Evolutionary conservation across 306 rosid genomes (phyloP).

Genomic region (Chamaecrista fasciculata): DNA sequence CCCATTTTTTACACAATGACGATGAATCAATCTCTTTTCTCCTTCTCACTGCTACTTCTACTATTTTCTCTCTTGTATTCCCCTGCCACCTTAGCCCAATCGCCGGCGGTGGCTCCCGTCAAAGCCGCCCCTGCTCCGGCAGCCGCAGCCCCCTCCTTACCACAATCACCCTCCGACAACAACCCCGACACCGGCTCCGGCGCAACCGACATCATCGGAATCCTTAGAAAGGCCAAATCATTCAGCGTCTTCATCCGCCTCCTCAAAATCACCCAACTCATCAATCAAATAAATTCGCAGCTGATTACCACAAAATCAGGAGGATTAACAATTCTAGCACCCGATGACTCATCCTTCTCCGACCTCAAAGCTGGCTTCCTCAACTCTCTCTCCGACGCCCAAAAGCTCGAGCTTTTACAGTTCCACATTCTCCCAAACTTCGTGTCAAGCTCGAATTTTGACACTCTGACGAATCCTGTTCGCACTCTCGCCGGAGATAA

Average conservation of each 20-base stretch:
- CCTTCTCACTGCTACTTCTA: conserved; percentile 28
- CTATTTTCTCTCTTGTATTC: conserved; percentile 21
- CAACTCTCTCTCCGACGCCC: conserved; percentile 49
- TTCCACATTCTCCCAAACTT: conserved; percentile 53
- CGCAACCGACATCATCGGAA: conserved; percentile 44
- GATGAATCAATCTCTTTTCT: conserved; percentile 26
- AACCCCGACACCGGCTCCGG: conserved; percentile 35
- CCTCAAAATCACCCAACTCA: conserved; percentile 59
- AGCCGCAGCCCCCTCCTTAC: conserved; percentile 38
- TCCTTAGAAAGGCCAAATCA: conserved; percentile 52
- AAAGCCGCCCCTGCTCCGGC: conserved; percentile 29
- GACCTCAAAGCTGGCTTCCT: conserved; percentile 63
- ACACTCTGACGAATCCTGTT: conserved; percentile 60
- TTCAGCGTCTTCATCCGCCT: conserved; percentile 52
- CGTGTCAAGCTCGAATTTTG: conserved; percentile 55
- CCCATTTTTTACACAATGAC: background rate
- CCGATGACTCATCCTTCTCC: conserved; percentile 51
- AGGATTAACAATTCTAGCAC: conserved; percentile 58
- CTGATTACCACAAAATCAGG: conserved; percentile 45
- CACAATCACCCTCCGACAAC: conserved; percentile 37
- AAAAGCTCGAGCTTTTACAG: conserved; percentile 56
- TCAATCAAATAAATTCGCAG: conserved; percentile 55
- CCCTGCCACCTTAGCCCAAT: conserved; percentile 31
- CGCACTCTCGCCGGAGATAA: conserved; percentile 63
- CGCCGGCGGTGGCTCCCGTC: conserved; percentile 44